These are phyloP conservation scores for Phlebiopsis gigantea DNA, from an alignment of 768 basidiomycete genomes.

Conservation along the genomic window DNA sequence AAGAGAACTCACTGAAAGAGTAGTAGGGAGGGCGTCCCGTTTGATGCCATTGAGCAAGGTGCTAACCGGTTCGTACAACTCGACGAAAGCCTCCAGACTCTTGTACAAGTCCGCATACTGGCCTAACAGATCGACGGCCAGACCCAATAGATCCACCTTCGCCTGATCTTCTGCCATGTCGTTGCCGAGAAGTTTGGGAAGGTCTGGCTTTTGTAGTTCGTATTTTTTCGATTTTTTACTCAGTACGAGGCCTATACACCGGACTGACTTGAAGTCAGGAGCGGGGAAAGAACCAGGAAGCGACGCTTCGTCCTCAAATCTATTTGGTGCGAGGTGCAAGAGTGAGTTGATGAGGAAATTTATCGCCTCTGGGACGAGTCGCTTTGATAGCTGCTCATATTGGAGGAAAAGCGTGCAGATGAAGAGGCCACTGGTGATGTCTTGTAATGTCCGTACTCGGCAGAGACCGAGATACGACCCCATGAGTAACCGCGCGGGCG, in stretches of 20 bases:
- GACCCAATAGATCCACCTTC: constrained; percentile 67
- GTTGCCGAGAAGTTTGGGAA: constrained; percentile 36
- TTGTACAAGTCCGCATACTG: constrained; percentile 75
- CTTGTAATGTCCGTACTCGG: constrained; percentile 67
- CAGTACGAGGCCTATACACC: constrained; percentile 37
- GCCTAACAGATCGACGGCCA: constrained; percentile 58
- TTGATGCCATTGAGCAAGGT: constrained; percentile 53
- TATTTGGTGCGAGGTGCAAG: constrained; percentile 68
- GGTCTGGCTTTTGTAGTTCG: constrained; percentile 38
- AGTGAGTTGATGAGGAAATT: constrained; percentile 75
- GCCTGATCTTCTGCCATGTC: constrained; percentile 45
- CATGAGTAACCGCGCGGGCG: constrained; percentile 83
- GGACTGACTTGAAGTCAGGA: constrained; percentile 59
- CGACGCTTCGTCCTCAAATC: constrained; percentile 36
- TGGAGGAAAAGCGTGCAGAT: constrained; percentile 80
- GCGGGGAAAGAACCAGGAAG: constrained; percentile 69
- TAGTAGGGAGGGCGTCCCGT: constrained; percentile 37
- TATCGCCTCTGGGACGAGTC: constrained; percentile 83
- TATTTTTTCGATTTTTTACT: constrained; percentile 36
- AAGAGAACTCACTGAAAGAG: constrained; percentile 27
- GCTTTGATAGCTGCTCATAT: constrained; percentile 80
- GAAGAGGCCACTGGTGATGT: constrained; percentile 85
- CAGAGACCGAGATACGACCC: constrained; percentile 86
- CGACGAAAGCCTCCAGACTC: constrained; percentile 75
- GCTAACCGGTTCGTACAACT: constrained; percentile 69